Evolutionary conservation across 345 rosid species (phyloP).

Genomic region (Kernera saxatilis): DNA sequence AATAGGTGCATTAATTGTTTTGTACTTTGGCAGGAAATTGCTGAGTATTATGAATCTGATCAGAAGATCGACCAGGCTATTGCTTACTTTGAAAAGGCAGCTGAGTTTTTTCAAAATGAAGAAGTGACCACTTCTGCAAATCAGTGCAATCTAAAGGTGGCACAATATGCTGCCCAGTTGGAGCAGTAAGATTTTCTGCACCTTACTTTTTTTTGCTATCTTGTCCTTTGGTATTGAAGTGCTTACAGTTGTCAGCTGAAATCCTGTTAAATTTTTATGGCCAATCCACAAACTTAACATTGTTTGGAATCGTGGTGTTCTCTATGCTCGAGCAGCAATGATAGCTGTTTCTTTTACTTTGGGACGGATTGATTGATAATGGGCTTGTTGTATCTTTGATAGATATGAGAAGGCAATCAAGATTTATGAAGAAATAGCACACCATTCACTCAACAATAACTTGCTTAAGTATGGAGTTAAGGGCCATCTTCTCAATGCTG

Average conservation of each 20-base stretch:
- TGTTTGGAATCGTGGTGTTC: neutral
- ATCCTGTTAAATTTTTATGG: neutral
- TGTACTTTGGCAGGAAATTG: slow-evolving; percentile 62
- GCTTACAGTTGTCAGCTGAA: neutral
- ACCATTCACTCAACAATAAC: slow-evolving; percentile 65
- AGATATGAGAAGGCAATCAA: slow-evolving; percentile 87
- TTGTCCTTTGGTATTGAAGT: neutral
- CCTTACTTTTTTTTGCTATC: neutral
- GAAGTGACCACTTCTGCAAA: slow-evolving; percentile 92
- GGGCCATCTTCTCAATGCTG: slow-evolving; percentile 98
- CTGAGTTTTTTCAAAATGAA: slow-evolving; percentile 76
- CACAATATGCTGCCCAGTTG: slow-evolving; percentile 86
- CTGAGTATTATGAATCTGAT: slow-evolving; percentile 65
- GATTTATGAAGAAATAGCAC: slow-evolving; percentile 85
- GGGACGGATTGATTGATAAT: slow-evolving; percentile 11
- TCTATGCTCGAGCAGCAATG: neutral
- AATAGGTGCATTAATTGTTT: neutral
- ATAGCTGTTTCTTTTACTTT: neutral
- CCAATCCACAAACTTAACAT: neutral
- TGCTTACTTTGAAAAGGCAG: slow-evolving; percentile 66
- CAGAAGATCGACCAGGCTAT: slow-evolving; percentile 59
- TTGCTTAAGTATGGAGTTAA: slow-evolving; percentile 94
- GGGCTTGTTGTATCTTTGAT: slow-evolving; percentile 28
- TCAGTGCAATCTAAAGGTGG: slow-evolving; percentile 97
- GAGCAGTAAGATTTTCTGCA: slow-evolving; percentile 61